Evolutionary conservation across 345 rosid species (phyloP), one percentile per base, ranked within the genome.

Genomic region (Salix viminalis): DNA sequence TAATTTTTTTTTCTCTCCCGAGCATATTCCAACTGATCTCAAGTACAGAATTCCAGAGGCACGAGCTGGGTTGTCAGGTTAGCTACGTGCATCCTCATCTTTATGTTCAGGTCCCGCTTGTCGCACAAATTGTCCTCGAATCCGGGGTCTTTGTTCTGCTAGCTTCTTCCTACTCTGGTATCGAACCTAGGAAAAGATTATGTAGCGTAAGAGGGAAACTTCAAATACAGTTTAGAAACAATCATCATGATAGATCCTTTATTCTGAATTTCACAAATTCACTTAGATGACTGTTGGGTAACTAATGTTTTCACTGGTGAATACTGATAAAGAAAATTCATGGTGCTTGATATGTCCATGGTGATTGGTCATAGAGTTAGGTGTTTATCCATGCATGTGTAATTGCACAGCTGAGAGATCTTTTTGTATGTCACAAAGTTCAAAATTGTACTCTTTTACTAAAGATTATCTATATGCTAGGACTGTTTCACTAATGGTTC

Each of bases 81-180:
- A 78, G 77, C 81, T 41, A 70, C 52, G n/a, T 52, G 74, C 56
- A 30, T 73, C 79, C 73, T 42, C 46, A 19, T 30, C 82, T 36
- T 78, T 80, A 58, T 76, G 79, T 75, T 73, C 87, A 18, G 54
- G 54, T 39, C 30, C 48, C 15, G 41, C 77, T 79, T 80, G 87
- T 34, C 84, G 86, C 24, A 87, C 88, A 77, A 89, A 89, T 58
- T 87, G 92, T 26, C 89, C 90, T 71, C 85, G 83, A 61, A 87
- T 39, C 2, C 89, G 84, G 4, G 92, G 91, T 70, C 91, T 79
- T 71, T 86, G 89, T 67, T 89, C 88, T 0, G 92, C 90, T 77
- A 87, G 79, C 65, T 82, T 84, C 86, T 89, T 86, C 78, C 89
- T 82, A 76, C 90, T 86, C 5, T 89, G 85, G 62, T 89, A 89